Conservation (phyloP, 495 filamentous ascomycete genomes). For the Bathelium albidoporum region DNA sequence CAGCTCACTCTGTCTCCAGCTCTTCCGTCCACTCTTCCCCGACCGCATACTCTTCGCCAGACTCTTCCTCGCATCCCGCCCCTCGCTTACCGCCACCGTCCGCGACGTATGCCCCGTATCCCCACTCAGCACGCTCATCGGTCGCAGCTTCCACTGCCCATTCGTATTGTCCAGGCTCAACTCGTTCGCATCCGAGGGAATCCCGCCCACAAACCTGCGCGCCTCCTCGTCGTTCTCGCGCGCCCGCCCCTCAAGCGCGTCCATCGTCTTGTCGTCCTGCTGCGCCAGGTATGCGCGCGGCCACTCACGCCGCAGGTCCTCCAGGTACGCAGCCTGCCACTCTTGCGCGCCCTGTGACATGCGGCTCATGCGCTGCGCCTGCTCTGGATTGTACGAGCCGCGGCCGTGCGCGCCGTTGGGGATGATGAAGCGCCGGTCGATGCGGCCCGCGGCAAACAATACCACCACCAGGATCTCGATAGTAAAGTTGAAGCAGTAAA, state of each 20-base stretch:
- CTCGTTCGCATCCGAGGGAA: not conserved
- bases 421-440: constrained; percentile 29
- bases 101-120: not conserved
- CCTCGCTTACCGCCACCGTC: not conserved
- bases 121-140: not conserved
- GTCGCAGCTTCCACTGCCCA: not conserved
- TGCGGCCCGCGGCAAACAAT: constrained; percentile 24
- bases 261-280: not conserved
- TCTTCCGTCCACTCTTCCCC: not conserved
- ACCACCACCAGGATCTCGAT: constrained; percentile 29
- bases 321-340: not conserved
- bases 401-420: constrained; percentile 30
- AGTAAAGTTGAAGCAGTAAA: constrained; percentile 32
- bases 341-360: not conserved
- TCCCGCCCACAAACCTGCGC: not conserved
- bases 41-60: not conserved
- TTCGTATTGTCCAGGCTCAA: not conserved
- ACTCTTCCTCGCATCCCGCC: not conserved
- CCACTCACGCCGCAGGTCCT: not conserved
- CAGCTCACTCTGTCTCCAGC: not conserved
- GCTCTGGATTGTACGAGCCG: constrained; percentile 2
- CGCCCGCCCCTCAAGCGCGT: not conserved
- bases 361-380: not conserved
- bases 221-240: not conserved
- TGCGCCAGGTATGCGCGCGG: not conserved